Evolutionary conservation across 2,329 filamentous ascomycete genomes (phyloP), one percentile per base, ranked within the genome.

Genomic region (Exophiala viscosa): DNA sequence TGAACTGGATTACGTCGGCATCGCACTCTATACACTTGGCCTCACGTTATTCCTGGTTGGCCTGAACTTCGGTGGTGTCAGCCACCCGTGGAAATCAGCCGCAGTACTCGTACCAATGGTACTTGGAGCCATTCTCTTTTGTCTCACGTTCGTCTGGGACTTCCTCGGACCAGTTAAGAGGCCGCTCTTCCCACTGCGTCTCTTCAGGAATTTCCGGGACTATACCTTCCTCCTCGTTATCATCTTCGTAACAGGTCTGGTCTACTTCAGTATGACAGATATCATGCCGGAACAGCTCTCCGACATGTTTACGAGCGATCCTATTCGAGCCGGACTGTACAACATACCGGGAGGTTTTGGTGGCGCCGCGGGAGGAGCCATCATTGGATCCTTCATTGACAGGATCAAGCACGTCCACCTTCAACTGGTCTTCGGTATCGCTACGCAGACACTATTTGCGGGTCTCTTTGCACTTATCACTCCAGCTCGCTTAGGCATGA

Each of bases 1-100:
- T 58, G 66, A 71, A 54, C 66, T 80, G 5, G 78, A 77, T 59
- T 75, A 66, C 55, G 42, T 73, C 34, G 75, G 75, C 17, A 70
- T 76, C 41, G 61, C 73, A 28, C 64, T 77, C 1, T 75, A 69
- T 57, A 54, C 67, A 10, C 60, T 63, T 13, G 73, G 74, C 17
- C 65, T 69, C 6, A 62, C 75, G 4, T 59, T 73, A 11, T 71
- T 75, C 52, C 62, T 75, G 28, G 57, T 76, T 44, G 74, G 74
- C 13, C 64, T 76, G 3, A 71, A 68, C 39, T 69, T 65, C 64
- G 70, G 73, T 40, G 72, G 73, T 10, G 61, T 54, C 2, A 54
- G 62, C 3, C 70, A 75, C 60, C 64, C 71, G 9, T 76, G 73
- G 74, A 60, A 59, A 33, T 72, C 68, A 40, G 64, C 66, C 1